These are phyloP conservation scores for Reutealis trisperma DNA, from an alignment of 345 rosid genomes.

Conservation along the genomic window DNA sequence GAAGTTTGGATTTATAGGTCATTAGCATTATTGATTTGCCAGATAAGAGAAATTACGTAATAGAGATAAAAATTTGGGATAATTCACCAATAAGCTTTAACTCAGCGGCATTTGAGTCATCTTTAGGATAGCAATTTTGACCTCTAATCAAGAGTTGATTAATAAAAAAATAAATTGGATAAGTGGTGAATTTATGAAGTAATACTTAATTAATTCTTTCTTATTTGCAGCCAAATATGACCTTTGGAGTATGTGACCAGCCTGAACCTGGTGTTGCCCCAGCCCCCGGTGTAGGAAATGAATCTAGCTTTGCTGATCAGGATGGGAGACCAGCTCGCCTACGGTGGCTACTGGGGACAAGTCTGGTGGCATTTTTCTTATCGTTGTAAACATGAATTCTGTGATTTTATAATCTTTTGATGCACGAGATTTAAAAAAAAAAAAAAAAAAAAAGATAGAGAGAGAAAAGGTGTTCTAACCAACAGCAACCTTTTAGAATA, in stretches of 20 bases:
- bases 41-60: not conserved
- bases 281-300: slow-evolving; percentile 14
- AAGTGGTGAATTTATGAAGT: not conserved
- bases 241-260: slow-evolving; percentile 39
- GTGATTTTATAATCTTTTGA: not conserved
- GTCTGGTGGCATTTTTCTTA: slow-evolving; percentile 17
- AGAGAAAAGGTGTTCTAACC: not conserved
- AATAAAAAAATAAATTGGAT: too few relatives aligned
- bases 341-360: slow-evolving; percentile 22
- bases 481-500: not conserved
- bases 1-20: not conserved
- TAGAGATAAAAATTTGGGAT: too few relatives aligned
- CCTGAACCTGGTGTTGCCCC: slow-evolving; percentile 34
- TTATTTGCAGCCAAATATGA: slow-evolving; percentile 52
- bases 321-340: slow-evolving; percentile 14
- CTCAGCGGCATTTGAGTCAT: too few relatives aligned
- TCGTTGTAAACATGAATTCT: slow-evolving; percentile 12
- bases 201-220: not conserved
- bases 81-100: too few relatives aligned
- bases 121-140: too few relatives aligned
- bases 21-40: not conserved
- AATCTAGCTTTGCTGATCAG: slow-evolving; percentile 37
- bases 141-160: too few relatives aligned
- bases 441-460: too few relatives aligned
- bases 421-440: not conserved